These are phyloP conservation scores for Cryptococcus jaspeensis DNA, from an alignment of 1,284 basidiomycete species.

Conservation along the genomic window DNA sequence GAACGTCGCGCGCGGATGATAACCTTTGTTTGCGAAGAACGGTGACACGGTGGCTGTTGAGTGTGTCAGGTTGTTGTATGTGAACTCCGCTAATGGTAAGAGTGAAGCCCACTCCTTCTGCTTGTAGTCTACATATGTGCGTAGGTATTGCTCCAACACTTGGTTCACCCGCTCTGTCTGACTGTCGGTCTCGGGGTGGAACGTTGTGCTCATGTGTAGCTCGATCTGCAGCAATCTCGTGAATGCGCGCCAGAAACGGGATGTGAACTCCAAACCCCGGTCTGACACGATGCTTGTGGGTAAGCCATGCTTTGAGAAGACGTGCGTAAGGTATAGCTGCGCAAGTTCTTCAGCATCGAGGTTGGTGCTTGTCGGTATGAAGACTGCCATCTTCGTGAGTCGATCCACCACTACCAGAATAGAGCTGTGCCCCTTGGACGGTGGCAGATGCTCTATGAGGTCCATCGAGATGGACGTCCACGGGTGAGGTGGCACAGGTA, in stretches of 20 bases:
- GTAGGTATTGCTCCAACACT: constrained; percentile 52
- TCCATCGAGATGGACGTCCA: constrained; percentile 55
- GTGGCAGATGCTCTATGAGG: constrained; percentile 54
- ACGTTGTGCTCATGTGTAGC: constrained; percentile 14
- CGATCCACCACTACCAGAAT: constrained; percentile 54
- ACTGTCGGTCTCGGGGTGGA: constrained; percentile 55
- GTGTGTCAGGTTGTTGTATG: constrained; percentile 51
- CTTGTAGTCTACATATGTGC: constrained; percentile 37
- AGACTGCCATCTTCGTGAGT: constrained; percentile 53
- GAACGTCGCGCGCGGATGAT: constrained; percentile 38
- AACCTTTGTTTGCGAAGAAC: constrained; percentile 53
- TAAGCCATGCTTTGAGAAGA: constrained; percentile 14
- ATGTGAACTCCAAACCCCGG: constrained; percentile 28
- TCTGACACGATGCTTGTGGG: constrained; percentile 39
- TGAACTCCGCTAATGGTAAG: constrained; percentile 55
- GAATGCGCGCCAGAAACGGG: not conserved
- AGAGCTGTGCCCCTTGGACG: constrained; percentile 44
- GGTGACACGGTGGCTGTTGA: constrained; percentile 45
- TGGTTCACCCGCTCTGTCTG: constrained; percentile 54
- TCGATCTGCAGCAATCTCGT: not conserved
- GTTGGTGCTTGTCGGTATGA: constrained; percentile 44
- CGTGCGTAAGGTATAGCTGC: no score
- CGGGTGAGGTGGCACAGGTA: no score
- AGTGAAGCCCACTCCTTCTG: constrained; percentile 55
- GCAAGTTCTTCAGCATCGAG: constrained; percentile 1